Percentiles rank a stretch among this genome's conserved stretches.
phyloP scores from a whole-genome alignment of 1,284 basidiomycete genomes.

The Papiliotrema laurentii region DNA sequence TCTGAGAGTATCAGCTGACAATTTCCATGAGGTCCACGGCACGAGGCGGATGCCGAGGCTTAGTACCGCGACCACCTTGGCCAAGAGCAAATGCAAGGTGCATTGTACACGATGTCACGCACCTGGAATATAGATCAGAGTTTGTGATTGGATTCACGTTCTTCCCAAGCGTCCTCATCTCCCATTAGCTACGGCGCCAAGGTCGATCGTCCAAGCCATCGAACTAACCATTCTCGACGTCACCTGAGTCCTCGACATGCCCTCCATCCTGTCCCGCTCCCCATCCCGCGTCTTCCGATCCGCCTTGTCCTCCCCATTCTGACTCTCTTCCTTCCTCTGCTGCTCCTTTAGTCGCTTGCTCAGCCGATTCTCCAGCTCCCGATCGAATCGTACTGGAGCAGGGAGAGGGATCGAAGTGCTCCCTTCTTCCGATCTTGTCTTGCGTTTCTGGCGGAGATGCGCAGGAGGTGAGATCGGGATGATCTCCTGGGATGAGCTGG shows the following conservation, averaged over 20 bases:
- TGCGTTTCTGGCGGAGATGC: conserved; percentile 1
- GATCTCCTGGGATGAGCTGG: conserved; percentile 36
- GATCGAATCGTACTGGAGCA: conserved; percentile 4
- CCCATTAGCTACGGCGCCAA: background rate
- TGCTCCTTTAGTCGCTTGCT: conserved; percentile 7
- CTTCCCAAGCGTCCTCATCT: conserved; percentile 32
- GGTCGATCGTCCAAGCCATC: background rate
- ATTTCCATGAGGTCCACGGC: background rate
- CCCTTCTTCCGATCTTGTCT: background rate
- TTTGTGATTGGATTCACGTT: conserved; percentile 41
- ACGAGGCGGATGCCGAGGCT: no score
- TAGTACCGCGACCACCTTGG: no score
- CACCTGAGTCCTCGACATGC: conserved; percentile 13
- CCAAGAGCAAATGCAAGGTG: background rate
- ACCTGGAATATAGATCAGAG: conserved; percentile 34
- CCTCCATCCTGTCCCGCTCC: conserved; percentile 11
- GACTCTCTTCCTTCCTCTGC: conserved; percentile 6
- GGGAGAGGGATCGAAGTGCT: conserved; percentile 10
- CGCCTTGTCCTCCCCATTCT: conserved; percentile 19
- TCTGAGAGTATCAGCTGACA: conserved; percentile 9
- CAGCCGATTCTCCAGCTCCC: conserved; percentile 8
- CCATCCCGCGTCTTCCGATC: conserved; percentile 8
- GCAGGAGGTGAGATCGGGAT: conserved; percentile 34
- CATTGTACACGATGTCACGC: background rate
- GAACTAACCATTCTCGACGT: conserved; percentile 36